Evolutionary conservation across 495 filamentous ascomycete species (phyloP), one percentile per base, ranked within the genome.

Genomic region (Penicillium ochrochloron): DNA sequence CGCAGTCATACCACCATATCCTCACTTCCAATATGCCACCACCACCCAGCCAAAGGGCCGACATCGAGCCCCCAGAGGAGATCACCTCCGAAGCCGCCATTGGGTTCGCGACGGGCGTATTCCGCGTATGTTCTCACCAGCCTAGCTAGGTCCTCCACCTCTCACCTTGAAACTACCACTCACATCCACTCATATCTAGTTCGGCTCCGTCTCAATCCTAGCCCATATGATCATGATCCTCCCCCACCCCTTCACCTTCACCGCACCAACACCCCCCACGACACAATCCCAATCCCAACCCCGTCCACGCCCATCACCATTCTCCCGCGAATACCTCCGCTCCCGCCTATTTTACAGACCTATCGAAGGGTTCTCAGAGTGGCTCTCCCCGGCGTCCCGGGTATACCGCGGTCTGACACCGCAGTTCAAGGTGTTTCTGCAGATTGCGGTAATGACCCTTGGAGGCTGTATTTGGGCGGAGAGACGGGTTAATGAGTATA

Each of bases 401-500:
- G 67, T 97, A 15, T 97, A 96, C 69, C 86, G 92, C 29, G 86
- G 90, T 0, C 72, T 96, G 66, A 97, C 93, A 2, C 80, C 93
- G 21, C 93, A 96, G 73, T 97, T 96, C 77, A 97, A 97, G 80
- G 87, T 94, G 81, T 96, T 92, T 68, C 77, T 97, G 31, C 93
- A 96, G 72, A 91, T 96, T 80, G 92, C 90, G 23, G 87, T 85
- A 59, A 96, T 96, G 93, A 93, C 91, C 15, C 66, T 95, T 37
- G 93, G 93, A 10, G 87, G 89, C 55, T 92, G 90, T 83, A 82
- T 96, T 37, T 92, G 92, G 82, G 92, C 92, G 0, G 93, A 97
- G 77, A 80, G 81, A 60, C 80, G 90, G 48, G 81, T 96, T 54
- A 84, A 88, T 33, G 84, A 88, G 37, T 94, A 92, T 68, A 77